A percentile compares a stretch with the other conserved stretches of the same genome.
Evolutionary conservation across 176 grass and related monocot species (phyloP).

Genomic region (Aegilops longissima): DNA sequence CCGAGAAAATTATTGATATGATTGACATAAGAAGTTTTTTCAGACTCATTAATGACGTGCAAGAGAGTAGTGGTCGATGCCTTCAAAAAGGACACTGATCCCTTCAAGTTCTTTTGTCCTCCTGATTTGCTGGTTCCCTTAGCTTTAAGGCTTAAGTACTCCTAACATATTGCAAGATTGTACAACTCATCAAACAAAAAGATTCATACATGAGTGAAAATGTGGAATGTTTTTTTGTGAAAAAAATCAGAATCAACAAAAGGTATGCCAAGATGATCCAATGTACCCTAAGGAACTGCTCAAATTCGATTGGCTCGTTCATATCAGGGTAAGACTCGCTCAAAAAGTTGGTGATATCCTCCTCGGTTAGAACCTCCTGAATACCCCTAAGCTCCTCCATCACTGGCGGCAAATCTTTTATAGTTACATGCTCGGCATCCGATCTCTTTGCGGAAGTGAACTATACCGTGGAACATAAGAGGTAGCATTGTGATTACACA

Average conservation of each 20-base stretch:
- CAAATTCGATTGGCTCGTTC: conserved; percentile 74
- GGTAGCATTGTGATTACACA: not conserved
- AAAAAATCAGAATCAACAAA: not conserved
- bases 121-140: conserved; percentile 59
- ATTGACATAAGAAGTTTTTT: conserved; percentile 88
- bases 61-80: conserved; percentile 89
- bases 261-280: not conserved
- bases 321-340: conserved; percentile 63
- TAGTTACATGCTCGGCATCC: conserved; percentile 45
- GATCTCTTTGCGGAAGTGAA: conserved; percentile 49
- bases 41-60: conserved; percentile 89
- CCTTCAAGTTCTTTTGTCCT: conserved; percentile 61
- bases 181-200: not conserved
- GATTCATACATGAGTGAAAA: not conserved
- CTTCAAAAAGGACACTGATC: conserved; percentile 92
- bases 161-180: conserved; percentile 47
- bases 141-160: conserved; percentile 74
- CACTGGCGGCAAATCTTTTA: conserved; percentile 74
- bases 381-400: conserved; percentile 82
- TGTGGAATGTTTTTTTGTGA: not conserved
- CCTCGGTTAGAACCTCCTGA: conserved; percentile 61
- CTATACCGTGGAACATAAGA: conserved; percentile 19
- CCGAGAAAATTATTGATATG: conserved; percentile 94
- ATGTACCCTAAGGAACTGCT: conserved; percentile 80
- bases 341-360: conserved; percentile 57